Conservation (phyloP, 768 basidiomycete species). For the Coprinopsis cinerea region DNA sequence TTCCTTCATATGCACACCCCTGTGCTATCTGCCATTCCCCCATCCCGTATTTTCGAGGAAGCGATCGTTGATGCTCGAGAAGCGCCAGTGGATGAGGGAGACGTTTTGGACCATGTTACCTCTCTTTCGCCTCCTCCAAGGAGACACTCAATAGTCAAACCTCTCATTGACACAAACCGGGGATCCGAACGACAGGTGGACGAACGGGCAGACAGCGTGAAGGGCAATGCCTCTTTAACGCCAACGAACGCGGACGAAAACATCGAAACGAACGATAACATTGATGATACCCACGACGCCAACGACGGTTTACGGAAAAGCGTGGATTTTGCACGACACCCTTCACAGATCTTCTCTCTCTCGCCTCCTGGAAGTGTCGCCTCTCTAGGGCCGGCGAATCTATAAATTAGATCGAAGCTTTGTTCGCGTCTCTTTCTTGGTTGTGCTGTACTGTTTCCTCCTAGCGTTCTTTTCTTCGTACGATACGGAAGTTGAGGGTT, state of each 20-base stretch:
- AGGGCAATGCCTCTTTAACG: background rate
- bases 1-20: constrained; percentile 55
- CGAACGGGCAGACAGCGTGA: background rate
- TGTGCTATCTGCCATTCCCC: constrained; percentile 25
- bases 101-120: constrained; percentile 24
- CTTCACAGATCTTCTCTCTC: background rate
- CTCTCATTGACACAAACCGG: constrained; percentile 22
- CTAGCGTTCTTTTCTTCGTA: no score
- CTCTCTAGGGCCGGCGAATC: constrained; percentile 1
- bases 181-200: background rate
- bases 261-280: background rate
- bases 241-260: background rate
- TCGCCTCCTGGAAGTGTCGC: constrained; percentile 6
- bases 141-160: constrained; percentile 45
- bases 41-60: background rate
- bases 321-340: background rate
- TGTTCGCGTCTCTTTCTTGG: no score
- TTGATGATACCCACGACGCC: background rate
- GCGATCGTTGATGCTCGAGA: constrained; percentile 8
- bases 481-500: no score
- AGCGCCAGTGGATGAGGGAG: constrained; percentile 12
- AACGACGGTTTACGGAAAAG: background rate
- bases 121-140: constrained; percentile 62
- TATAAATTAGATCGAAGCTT: no score
- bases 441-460: no score